phyloP scores from a whole-genome alignment of 768 basidiomycete species.

The Phanerodontia chrysosporium region DNA sequence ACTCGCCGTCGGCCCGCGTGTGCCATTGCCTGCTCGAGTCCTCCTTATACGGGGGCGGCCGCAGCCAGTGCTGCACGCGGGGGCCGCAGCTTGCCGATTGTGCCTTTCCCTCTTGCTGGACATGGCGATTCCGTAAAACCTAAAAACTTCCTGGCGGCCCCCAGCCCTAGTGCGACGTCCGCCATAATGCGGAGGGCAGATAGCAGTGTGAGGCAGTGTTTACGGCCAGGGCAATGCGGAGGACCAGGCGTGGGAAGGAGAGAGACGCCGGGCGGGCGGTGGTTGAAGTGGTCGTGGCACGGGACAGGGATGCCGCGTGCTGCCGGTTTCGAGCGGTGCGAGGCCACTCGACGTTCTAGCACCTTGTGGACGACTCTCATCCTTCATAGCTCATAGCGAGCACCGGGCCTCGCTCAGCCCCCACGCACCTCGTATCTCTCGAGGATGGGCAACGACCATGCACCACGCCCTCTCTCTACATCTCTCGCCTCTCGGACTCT shows the following conservation, averaged over 20 bases:
- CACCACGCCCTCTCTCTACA: slow-evolving; percentile 3
- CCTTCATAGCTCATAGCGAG: slow-evolving; percentile 20
- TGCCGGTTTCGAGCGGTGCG: background rate
- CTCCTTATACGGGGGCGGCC: background rate
- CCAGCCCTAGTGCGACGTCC: background rate
- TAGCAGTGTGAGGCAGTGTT: background rate
- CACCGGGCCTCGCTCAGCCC: slow-evolving; percentile 21
- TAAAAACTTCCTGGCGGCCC: background rate
- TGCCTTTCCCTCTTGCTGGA: no score
- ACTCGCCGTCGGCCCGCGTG: no score
- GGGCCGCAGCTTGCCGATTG: no score
- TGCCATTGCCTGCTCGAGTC: no score
- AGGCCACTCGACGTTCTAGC: background rate
- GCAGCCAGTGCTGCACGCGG: background rate
- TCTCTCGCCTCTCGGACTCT: slow-evolving; percentile 17
- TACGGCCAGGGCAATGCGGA: background rate
- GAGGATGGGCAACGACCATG: slow-evolving; percentile 12
- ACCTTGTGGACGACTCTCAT: slow-evolving; percentile 7
- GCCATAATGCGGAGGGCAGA: background rate
- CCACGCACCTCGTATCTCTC: background rate
- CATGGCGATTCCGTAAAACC: background rate
- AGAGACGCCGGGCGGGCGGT: background rate
- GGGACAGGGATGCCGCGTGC: slow-evolving; percentile 7
- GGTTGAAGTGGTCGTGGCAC: background rate
- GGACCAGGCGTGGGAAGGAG: background rate